Evolutionary conservation across 2,329 filamentous ascomycete genomes (phyloP).

Genomic region (Pseudocercospora crystallina): DNA sequence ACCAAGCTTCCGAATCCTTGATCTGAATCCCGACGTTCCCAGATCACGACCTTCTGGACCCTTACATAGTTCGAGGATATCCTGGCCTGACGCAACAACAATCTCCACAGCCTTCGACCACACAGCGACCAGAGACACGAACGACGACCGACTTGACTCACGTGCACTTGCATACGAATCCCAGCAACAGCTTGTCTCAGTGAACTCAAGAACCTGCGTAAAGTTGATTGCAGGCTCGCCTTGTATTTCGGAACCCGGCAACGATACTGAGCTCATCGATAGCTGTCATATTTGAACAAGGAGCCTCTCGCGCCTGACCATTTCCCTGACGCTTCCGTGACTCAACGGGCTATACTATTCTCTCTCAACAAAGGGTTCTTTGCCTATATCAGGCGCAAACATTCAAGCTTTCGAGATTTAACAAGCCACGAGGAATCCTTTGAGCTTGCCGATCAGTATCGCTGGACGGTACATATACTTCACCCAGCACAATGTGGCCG

Average conservation of each 20-base stretch:
- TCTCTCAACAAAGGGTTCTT: neutral
- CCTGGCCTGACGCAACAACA: conserved; percentile 2
- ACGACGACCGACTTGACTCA: neutral
- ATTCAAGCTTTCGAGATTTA: neutral
- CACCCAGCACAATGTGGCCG: conserved; percentile 13
- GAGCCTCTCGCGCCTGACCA: neutral
- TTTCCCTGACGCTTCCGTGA: conserved; percentile 3
- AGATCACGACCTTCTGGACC: conserved; percentile 5
- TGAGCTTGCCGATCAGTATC: neutral
- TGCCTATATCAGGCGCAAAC: conserved; percentile 1
- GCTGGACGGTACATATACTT: neutral
- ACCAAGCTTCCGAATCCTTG: conserved; percentile 1
- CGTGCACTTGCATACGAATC: neutral
- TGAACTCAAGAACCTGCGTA: no score
- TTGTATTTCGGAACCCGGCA: neutral
- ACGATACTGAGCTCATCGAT: neutral
- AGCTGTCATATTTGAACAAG: conserved; percentile 4
- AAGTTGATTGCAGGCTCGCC: no score
- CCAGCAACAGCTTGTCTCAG: no score
- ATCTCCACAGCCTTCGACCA: conserved; percentile 5
- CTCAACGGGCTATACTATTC: neutral
- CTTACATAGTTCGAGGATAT: conserved; percentile 4
- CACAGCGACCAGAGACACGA: conserved; percentile 1
- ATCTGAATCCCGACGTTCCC: neutral
- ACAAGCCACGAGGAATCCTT: conserved; percentile 1